Evolutionary conservation across 495 filamentous ascomycete genomes (phyloP).

Genomic region (Endocarpon pusillum): DNA sequence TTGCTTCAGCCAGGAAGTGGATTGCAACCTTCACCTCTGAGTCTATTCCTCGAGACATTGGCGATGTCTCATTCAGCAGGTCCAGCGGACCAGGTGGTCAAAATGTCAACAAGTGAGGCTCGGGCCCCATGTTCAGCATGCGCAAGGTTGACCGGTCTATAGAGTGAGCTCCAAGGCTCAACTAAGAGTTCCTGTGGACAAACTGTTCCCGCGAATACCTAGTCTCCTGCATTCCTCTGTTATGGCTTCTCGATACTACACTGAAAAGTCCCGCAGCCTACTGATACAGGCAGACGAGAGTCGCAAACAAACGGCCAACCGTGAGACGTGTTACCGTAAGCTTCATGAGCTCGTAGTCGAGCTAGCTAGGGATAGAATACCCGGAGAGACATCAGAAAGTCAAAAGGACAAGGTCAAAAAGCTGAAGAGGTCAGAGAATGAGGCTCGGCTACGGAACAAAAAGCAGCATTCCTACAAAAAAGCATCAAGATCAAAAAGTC

Average conservation of each 20-base stretch:
- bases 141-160: slow-evolving; percentile 2
- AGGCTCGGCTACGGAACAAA: slow-evolving; percentile 53
- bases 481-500: slow-evolving; percentile 19
- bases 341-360: slow-evolving; percentile 39
- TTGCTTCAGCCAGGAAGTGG: slow-evolving; percentile 63
- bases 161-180: slow-evolving; percentile 93
- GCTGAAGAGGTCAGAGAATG: slow-evolving; percentile 55
- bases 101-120: slow-evolving; percentile 87
- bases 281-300: slow-evolving; percentile 51
- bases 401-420: slow-evolving; percentile 40
- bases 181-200: slow-evolving; percentile 41
- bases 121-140: slow-evolving; percentile 1
- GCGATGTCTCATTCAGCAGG: slow-evolving; percentile 57
- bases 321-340: slow-evolving; percentile 43
- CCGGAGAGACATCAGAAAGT: slow-evolving; percentile 45
- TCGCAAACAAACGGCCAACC: slow-evolving; percentile 48
- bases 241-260: slow-evolving; percentile 50
- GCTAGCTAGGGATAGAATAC: slow-evolving; percentile 35
- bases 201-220: slow-evolving; percentile 48
- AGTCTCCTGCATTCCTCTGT: slow-evolving; percentile 46
- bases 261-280: slow-evolving; percentile 40
- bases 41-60: slow-evolving; percentile 45
- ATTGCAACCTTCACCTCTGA: slow-evolving; percentile 41
- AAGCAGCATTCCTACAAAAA: slow-evolving; percentile 67
- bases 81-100: slow-evolving; percentile 92